Percentiles rank a stretch among this genome's conserved stretches.
phyloP scores from a whole-genome alignment of 768 basidiomycete genomes.

The Xerocomellus dryophilus region DNA sequence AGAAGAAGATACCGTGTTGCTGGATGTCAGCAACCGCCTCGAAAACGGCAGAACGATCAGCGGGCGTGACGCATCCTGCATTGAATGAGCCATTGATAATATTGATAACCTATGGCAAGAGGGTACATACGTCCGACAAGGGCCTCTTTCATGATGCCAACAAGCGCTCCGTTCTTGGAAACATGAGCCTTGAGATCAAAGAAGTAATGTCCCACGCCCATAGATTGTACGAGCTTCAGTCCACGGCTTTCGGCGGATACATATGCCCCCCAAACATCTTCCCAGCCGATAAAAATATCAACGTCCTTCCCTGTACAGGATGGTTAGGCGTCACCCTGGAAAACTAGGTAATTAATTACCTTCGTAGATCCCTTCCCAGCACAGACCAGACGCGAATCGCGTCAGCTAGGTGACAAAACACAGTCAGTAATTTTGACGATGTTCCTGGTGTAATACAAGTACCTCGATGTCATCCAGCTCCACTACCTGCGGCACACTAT shows the following conservation, averaged over 20 bases:
- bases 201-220: conserved; percentile 27
- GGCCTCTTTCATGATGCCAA: conserved; percentile 33
- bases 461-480: conserved; percentile 34
- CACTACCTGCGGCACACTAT: conserved; percentile 22
- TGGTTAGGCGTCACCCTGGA: not conserved
- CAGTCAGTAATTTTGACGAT: not conserved
- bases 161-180: conserved; percentile 26
- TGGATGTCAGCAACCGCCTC: conserved; percentile 33
- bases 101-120: not conserved
- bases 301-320: conserved; percentile 23
- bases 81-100: conserved; percentile 3
- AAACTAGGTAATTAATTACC: conserved; percentile 9
- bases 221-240: conserved; percentile 31
- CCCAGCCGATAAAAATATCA: conserved; percentile 29
- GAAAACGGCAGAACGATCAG: conserved; percentile 29
- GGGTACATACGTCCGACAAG: conserved; percentile 25
- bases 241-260: conserved; percentile 27
- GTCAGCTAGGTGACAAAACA: conserved; percentile 20
- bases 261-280: conserved; percentile 23
- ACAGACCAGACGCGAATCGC: conserved; percentile 17
- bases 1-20: conserved; percentile 26
- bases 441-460: not conserved
- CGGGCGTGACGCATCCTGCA: conserved; percentile 20
- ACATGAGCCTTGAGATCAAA: conserved; percentile 31
- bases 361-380: conserved; percentile 32